phyloP scores from a whole-genome alignment of 306 rosid species.

The Mucuna pruriens region DNA sequence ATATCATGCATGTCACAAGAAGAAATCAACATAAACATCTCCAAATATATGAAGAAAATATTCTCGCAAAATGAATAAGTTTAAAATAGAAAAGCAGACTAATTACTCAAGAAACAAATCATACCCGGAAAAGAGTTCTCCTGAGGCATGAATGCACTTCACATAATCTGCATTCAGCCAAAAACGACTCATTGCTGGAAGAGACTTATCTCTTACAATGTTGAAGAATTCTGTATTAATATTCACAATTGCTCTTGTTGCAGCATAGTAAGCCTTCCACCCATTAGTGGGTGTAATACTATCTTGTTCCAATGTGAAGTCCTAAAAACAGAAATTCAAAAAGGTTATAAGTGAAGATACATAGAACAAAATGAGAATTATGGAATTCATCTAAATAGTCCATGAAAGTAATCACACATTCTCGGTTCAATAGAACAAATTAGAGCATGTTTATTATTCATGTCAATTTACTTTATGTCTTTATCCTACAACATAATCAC shows the following conservation, averaged over 20 bases:
- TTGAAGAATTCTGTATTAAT: slow-evolving; percentile 82
- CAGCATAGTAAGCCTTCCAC: slow-evolving; percentile 99
- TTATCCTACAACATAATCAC: background rate
- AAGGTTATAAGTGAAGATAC: slow-evolving; percentile 25
- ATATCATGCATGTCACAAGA: slow-evolving; percentile 15
- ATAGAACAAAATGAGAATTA: background rate
- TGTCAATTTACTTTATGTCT: slow-evolving; percentile 28
- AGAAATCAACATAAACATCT: slow-evolving; percentile 3
- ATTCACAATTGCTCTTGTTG: slow-evolving; percentile 88
- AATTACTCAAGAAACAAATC: slow-evolving; percentile 22
- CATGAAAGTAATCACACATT: background rate
- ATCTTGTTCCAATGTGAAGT: slow-evolving; percentile 93
- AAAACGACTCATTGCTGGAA: slow-evolving; percentile 83
- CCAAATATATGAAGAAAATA: background rate
- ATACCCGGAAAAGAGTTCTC: slow-evolving; percentile 95
- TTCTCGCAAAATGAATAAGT: background rate
- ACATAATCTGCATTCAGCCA: slow-evolving; percentile 97
- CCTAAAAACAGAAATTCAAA: slow-evolving; percentile 56
- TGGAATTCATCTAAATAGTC: background rate
- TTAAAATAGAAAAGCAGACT: slow-evolving; percentile 11
- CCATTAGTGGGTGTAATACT: slow-evolving; percentile 80
- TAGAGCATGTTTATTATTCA: background rate
- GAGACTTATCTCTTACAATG: slow-evolving; percentile 78
- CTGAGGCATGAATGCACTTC: slow-evolving; percentile 91
- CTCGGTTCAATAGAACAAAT: background rate